Evolutionary conservation across 1,284 basidiomycete genomes (phyloP), one percentile per base, ranked within the genome.

Genomic region (Ceratobasidium sp.): DNA sequence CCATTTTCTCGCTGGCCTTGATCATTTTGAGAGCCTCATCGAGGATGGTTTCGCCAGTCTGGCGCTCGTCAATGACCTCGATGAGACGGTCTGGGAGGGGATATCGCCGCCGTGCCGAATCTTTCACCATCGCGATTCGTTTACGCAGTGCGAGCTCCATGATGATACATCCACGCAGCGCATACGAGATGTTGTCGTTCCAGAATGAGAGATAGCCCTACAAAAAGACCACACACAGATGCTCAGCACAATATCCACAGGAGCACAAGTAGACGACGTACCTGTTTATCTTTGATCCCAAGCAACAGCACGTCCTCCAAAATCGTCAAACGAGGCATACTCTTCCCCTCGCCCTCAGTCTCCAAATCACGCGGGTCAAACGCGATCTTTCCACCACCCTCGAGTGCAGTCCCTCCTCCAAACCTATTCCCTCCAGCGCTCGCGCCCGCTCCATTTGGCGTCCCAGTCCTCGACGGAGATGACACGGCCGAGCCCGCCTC

Each of bases 181-280:
- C 95, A 81, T 98, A 98, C 0, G 95, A 97, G 77, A 98, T 98
- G 82, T 97, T 98, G 84, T 98, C 96, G 81, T 98, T 98, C 95
- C 94, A 97, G 81, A 98, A 97, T 0, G 94, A 96, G 21, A 97
- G 88, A 80, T 96, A 96, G 50, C 94, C 95, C 92, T 95, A 77
- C 0, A 59, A 62, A 46, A 46, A 74, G 44, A 55, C 8, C 32
- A 66, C 41, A 26, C 13, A 26, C 23, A 21, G 30, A 23, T 46
- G 46, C 58, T 23, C 30, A 26, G 8, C 14, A 44, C 9, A 1
- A 58, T 16, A 58, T 38, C 50, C 50, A 18, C 4, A 16, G 32
- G 44, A 23, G 69, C 73, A 16, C 55, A 46, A n/a, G n/a, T 49
- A 32, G 30, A 13, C 8, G 16, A 82, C 88, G 69, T 76, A 92